A percentile compares a stretch with the other conserved stretches of the same genome.
These are phyloP conservation scores for Agapanthus africanus DNA, from an alignment of 106 monocot genomes.

Conservation along the genomic window DNA sequence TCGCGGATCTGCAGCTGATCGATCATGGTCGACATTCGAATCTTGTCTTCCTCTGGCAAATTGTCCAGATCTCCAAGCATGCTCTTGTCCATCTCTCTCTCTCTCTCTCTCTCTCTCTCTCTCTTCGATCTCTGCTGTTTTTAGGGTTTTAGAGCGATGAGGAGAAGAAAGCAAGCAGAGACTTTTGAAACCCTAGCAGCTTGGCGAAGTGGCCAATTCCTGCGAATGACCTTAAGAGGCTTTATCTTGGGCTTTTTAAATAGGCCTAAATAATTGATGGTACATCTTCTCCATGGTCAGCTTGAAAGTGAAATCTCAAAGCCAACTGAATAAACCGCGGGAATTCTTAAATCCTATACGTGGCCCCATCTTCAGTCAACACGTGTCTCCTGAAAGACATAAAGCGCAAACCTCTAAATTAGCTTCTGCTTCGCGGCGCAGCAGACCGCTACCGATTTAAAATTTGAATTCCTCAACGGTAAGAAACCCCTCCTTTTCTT, in stretches of 20 bases:
- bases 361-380: not conserved
- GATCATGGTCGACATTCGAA: conserved; percentile 85
- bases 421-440: not conserved
- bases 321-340: not conserved
- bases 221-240: too few species aligned
- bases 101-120: not conserved
- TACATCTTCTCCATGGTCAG: too few species aligned
- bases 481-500: not conserved
- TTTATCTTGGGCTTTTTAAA: too few species aligned
- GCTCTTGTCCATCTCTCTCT: conserved; percentile 76
- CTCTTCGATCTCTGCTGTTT: conserved; percentile 1
- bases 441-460: not conserved
- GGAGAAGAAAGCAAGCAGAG: not conserved
- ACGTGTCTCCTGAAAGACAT: not conserved
- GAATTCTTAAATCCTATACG: not conserved
- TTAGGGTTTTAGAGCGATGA: conserved; percentile 4
- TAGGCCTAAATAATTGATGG: too few species aligned
- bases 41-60: conserved; percentile 83
- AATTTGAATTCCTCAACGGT: not conserved
- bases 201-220: not conserved
- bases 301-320: too few species aligned
- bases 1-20: conserved; percentile 97
- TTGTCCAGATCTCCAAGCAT: conserved; percentile 75
- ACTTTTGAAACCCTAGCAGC: not conserved
- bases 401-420: not conserved